Evolutionary conservation across 495 filamentous ascomycete genomes (phyloP).

Genomic region (Neurospora tetraspora): DNA sequence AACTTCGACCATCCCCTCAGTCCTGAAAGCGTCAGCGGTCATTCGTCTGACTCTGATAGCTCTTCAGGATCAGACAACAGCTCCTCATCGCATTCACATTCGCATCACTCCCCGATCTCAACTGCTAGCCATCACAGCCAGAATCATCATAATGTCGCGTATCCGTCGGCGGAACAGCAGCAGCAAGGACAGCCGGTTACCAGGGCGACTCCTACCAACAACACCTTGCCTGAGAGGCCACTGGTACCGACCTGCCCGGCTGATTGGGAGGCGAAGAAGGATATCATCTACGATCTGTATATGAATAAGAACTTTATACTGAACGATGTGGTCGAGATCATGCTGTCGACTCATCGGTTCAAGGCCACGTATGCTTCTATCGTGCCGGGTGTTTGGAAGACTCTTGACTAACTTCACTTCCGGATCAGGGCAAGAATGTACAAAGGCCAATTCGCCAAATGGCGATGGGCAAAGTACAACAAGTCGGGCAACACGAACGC

Average conservation of each 20-base stretch:
- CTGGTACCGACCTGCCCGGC: constrained; percentile 22
- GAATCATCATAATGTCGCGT: background rate
- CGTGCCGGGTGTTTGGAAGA: background rate
- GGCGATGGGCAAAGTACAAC: constrained; percentile 28
- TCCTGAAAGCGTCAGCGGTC: background rate
- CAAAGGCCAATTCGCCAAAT: constrained; percentile 27
- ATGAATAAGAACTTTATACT: constrained; percentile 25
- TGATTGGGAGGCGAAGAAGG: constrained; percentile 25
- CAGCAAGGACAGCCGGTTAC: background rate
- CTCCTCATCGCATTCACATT: background rate
- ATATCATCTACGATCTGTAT: constrained; percentile 20
- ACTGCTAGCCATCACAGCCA: background rate
- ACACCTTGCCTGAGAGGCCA: constrained; percentile 5
- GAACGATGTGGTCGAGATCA: constrained; percentile 26
- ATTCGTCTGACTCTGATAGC: background rate
- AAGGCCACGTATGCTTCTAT: constrained; percentile 21
- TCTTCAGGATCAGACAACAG: background rate
- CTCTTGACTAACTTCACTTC: background rate
- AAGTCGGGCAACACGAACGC: constrained; percentile 7
- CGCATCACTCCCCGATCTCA: background rate
- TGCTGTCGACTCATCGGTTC: constrained; percentile 21
- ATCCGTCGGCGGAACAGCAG: background rate
- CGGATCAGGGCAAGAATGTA: constrained; percentile 23
- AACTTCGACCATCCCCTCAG: background rate
- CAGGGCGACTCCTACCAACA: background rate